phyloP scores from a whole-genome alignment of 2,329 filamentous ascomycete species.

The Celoporthe dispersa region DNA sequence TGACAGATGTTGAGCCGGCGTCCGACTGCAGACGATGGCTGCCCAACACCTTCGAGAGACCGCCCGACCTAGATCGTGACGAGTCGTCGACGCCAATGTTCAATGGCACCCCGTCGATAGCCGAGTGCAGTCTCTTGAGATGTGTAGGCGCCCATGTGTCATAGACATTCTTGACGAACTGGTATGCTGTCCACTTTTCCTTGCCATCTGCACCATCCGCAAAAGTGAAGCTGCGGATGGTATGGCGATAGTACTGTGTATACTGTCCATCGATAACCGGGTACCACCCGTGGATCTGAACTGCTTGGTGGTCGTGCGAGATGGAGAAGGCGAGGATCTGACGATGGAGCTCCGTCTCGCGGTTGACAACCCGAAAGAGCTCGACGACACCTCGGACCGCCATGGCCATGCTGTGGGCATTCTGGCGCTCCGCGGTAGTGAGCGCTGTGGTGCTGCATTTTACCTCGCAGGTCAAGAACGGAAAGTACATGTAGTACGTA shows the following conservation, averaged over 20 bases:
- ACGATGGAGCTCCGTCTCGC: conserved; percentile 43
- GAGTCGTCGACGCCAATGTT: neutral
- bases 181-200: neutral
- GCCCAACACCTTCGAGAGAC: neutral
- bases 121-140: neutral
- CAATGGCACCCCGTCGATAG: neutral
- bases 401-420: conserved; percentile 47
- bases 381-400: conserved; percentile 45
- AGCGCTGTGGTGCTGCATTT: conserved; percentile 43
- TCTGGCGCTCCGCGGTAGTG: conserved; percentile 44
- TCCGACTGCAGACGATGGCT: neutral
- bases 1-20: neutral
- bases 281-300: conserved; percentile 47
- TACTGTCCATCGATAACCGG: conserved; percentile 39
- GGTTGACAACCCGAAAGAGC: conserved; percentile 43
- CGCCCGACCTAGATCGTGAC: neutral
- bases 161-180: neutral
- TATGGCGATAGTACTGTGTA: neutral
- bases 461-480: conserved; percentile 53
- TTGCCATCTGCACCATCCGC: neutral
- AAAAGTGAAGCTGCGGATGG: neutral
- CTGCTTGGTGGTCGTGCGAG: conserved; percentile 40
- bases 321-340: conserved; percentile 50
- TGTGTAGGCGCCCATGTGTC: neutral
- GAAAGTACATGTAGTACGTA: conserved; percentile 46